A percentile compares a stretch with the other conserved stretches of the same genome.
phyloP scores from a whole-genome alignment of 345 rosid genomes.

The Corchorus olitorius region DNA sequence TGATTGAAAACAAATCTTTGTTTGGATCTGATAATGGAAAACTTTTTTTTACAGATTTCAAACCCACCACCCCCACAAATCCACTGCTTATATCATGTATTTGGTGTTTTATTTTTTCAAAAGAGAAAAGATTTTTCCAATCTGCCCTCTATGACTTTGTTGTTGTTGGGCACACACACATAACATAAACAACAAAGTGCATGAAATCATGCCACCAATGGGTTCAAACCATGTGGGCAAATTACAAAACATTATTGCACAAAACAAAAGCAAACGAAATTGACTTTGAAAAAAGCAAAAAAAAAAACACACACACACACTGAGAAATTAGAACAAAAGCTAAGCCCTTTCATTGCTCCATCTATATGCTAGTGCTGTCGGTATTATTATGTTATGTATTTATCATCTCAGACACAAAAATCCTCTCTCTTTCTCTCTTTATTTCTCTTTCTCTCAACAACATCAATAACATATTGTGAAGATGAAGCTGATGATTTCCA shows the following conservation, averaged over 20 bases:
- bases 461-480: background rate
- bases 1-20: conserved; percentile 16
- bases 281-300: conserved; percentile 31
- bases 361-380: conserved; percentile 31
- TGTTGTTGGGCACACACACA: background rate
- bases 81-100: too few species aligned
- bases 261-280: conserved; percentile 29
- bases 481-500: background rate
- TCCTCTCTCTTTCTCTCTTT: background rate
- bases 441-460: background rate
- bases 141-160: conserved; percentile 27
- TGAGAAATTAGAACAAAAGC: conserved; percentile 7
- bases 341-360: conserved; percentile 20
- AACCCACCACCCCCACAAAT: background rate
- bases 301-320: background rate
- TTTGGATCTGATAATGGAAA: conserved; percentile 25
- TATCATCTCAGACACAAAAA: conserved; percentile 10
- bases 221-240: conserved; percentile 18
- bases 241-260: background rate
- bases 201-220: conserved; percentile 17
- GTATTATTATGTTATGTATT: conserved; percentile 25
- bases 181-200: background rate
- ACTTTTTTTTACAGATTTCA: conserved; percentile 8
- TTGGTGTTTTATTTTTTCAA: conserved; percentile 7
- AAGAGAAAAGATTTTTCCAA: conserved; percentile 24